Evolutionary conservation across 225 moss, liverwort and hornwort species (phyloP).

Genomic region (Polytrichum formosum): DNA sequence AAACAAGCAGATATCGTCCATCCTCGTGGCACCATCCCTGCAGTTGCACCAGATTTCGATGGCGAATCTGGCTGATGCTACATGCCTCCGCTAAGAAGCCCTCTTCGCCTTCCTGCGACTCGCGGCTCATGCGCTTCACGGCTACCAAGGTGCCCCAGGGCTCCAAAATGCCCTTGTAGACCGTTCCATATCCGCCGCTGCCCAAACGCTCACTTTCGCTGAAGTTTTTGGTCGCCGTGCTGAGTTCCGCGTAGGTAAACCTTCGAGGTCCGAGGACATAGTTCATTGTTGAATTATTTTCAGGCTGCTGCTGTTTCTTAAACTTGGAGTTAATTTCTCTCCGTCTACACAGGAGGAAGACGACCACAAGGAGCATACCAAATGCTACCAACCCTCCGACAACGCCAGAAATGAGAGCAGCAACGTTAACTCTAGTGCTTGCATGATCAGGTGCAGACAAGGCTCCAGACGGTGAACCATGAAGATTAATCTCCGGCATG

Average conservation of each 20-base stretch:
- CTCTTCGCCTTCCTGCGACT: conserved; percentile 3
- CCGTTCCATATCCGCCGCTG: conserved; percentile 24
- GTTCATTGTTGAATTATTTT: not conserved
- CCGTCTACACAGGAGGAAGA: not conserved
- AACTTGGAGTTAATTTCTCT: not conserved
- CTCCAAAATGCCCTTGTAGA: conserved; percentile 22
- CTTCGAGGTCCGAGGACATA: conserved; percentile 16
- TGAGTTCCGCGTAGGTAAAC: conserved; percentile 28
- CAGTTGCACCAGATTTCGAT: conserved; percentile 46
- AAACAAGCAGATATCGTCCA: conserved; percentile 35
- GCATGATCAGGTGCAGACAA: too few relatives aligned
- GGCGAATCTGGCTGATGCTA: conserved; percentile 40
- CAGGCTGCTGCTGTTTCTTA: not conserved
- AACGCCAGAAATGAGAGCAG: not conserved
- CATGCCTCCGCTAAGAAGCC: conserved; percentile 31
- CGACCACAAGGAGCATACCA: not conserved
- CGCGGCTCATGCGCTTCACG: conserved; percentile 9
- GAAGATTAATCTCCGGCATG: not conserved
- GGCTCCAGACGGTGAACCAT: too few relatives aligned
- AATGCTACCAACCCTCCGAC: not conserved
- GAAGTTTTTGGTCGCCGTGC: conserved; percentile 22
- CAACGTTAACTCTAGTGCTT: not conserved
- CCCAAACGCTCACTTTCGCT: conserved; percentile 11
- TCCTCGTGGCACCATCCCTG: conserved; percentile 64
- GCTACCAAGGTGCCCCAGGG: conserved; percentile 1